Conservation (phyloP, 805 yeast species). For the Monosporozyma aerobia region DNA sequence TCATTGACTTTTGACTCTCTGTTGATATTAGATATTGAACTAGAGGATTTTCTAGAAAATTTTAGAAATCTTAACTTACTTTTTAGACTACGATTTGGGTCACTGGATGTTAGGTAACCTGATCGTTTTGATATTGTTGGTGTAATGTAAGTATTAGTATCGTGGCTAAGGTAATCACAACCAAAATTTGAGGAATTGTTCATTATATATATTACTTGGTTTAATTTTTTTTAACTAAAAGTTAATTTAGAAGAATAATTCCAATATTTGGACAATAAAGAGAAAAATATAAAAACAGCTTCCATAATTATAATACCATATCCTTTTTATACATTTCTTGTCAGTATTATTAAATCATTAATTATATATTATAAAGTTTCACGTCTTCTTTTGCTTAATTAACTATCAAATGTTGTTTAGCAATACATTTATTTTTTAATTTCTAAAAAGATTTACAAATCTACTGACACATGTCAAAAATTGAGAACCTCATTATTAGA, state of each 20-base stretch:
- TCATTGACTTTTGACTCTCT: background rate
- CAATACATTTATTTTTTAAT: background rate
- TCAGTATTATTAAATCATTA: too few species aligned
- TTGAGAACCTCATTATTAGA: background rate
- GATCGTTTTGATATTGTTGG: background rate
- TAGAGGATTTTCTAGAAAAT: background rate
- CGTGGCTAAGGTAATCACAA: background rate
- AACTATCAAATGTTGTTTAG: background rate
- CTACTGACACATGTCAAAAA: background rate
- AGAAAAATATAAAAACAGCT: background rate
- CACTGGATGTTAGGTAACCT: background rate
- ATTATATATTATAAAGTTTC: background rate
- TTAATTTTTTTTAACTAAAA: too few species aligned
- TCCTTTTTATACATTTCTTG: background rate
- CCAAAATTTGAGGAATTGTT: background rate
- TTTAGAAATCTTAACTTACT: background rate
- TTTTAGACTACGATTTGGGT: background rate
- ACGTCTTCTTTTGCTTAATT: background rate
- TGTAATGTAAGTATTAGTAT: background rate
- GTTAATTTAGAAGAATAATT: too few species aligned
- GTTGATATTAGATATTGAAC: background rate
- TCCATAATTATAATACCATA: background rate
- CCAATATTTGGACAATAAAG: background rate
- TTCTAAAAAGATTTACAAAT: background rate
- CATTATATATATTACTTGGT: background rate